Conservation (phyloP, 2,329 filamentous ascomycete species). For the Colletotrichum godetiae region DNA sequence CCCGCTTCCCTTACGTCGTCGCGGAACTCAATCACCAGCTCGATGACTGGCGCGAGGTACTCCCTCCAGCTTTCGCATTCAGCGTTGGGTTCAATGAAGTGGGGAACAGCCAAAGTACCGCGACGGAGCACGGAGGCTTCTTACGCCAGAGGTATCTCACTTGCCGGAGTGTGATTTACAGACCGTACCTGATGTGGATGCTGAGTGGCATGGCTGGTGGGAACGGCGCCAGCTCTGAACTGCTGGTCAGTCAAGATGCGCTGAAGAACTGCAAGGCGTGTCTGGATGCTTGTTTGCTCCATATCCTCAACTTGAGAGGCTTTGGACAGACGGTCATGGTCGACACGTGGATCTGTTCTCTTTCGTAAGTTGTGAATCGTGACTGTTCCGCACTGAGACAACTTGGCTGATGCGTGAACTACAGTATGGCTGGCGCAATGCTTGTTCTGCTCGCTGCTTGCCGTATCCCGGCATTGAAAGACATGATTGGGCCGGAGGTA, state of each 20-base stretch:
- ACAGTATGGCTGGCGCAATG: constrained; percentile 61
- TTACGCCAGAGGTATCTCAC: constrained; percentile 62
- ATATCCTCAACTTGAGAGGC: constrained; percentile 59
- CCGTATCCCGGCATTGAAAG: constrained; percentile 49
- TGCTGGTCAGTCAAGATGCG: constrained; percentile 45
- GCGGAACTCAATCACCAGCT: constrained; percentile 61
- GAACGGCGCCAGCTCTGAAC: constrained; percentile 38
- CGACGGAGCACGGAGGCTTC: constrained; percentile 58
- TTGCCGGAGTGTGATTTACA: constrained; percentile 63
- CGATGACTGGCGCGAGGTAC: constrained; percentile 59
- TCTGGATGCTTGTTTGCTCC: constrained; percentile 59
- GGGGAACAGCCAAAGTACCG: constrained; percentile 39
- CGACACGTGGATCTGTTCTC: constrained; percentile 65
- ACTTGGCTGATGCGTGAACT: fast-evolving
- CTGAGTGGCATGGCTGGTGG: constrained; percentile 51
- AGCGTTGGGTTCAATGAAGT: constrained; percentile 43
- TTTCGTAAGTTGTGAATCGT: constrained; percentile 53
- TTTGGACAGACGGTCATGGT: constrained; percentile 63
- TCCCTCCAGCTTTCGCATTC: constrained; percentile 56
- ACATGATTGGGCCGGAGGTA: constrained; percentile 51
- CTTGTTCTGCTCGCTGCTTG: constrained; percentile 59
- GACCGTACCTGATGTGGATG: constrained; percentile 63
- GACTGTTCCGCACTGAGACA: background rate
- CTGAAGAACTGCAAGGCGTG: constrained; percentile 56
- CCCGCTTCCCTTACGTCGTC: constrained; percentile 59